These are phyloP conservation scores for Pichia pseudocactophila DNA, from an alignment of 805 yeast species.

Conservation along the genomic window DNA sequence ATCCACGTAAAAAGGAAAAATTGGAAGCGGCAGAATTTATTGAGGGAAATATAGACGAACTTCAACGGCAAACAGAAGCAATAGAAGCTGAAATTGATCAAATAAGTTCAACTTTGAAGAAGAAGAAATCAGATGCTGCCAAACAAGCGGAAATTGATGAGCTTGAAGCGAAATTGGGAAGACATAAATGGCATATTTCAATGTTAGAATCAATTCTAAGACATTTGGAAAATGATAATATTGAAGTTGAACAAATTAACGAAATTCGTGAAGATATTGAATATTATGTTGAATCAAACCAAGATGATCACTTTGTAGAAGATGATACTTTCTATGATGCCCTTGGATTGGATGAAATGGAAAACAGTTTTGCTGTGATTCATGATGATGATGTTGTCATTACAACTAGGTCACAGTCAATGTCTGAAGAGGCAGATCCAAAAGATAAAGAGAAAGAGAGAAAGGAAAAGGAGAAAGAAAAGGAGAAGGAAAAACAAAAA, in stretches of 20 bases:
- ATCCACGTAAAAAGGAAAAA: conserved; percentile 75
- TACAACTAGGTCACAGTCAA: conserved; percentile 3
- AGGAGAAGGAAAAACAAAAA: conserved; percentile 2
- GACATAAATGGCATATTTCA: conserved; percentile 71
- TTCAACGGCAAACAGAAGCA: conserved; percentile 71
- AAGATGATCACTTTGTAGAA: conserved; percentile 86
- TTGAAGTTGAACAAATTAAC: conserved; percentile 70
- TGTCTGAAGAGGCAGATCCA: neutral
- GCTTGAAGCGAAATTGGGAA: conserved; percentile 50
- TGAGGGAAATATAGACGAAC: conserved; percentile 63
- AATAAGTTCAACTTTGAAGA: conserved; percentile 41
- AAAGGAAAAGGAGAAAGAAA: conserved; percentile 3
- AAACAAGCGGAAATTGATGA: conserved; percentile 55
- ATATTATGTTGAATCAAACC: conserved; percentile 89
- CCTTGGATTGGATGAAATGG: conserved; percentile 54
- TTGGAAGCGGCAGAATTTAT: conserved; percentile 64
- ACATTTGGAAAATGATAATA: conserved; percentile 66
- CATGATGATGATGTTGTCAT: conserved; percentile 12
- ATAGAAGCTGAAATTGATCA: conserved; percentile 64
- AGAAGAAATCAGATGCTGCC: conserved; percentile 45
- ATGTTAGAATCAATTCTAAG: conserved; percentile 72
- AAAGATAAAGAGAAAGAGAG: conserved; percentile 7
- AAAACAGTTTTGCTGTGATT: conserved; percentile 23
- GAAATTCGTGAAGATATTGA: conserved; percentile 81
- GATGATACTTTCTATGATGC: conserved; percentile 90